Evolutionary conservation across 2,329 filamentous ascomycete species (phyloP).

Genomic region (Cercospora beticola): DNA sequence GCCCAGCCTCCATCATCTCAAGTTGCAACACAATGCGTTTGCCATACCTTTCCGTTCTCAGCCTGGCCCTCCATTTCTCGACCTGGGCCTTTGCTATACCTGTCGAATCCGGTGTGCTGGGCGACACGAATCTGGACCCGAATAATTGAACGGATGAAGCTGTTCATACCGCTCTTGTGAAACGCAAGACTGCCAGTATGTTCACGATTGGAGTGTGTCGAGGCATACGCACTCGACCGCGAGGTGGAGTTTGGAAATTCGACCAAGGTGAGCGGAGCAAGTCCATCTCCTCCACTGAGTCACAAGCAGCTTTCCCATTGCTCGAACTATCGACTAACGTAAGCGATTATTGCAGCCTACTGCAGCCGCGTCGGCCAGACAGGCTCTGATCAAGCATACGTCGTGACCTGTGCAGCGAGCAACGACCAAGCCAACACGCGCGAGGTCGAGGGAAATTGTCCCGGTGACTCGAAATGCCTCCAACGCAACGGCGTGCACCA

Average conservation of each 20-base stretch:
- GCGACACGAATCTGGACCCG: neutral
- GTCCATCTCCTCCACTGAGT: too few species aligned
- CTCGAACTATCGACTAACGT: neutral
- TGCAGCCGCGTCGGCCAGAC: neutral
- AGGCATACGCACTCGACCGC: neutral
- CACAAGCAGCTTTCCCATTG: too few species aligned
- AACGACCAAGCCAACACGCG: neutral
- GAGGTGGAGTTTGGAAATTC: neutral
- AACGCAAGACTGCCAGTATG: neutral
- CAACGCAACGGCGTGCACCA: neutral
- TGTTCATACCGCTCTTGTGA: neutral
- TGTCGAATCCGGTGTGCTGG: neutral
- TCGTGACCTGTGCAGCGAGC: neutral
- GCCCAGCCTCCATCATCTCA: neutral
- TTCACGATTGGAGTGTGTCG: neutral
- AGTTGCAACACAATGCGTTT: neutral
- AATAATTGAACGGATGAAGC: neutral
- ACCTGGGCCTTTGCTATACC: neutral
- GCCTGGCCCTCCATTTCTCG: neutral
- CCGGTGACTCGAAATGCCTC: neutral
- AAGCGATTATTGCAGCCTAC: neutral
- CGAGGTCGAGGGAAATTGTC: neutral
- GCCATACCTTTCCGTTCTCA: neutral
- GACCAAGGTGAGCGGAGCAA: neutral
- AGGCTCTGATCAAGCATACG: neutral